phyloP scores from a whole-genome alignment of 257 asterid species.

The Solanum commersonii region DNA sequence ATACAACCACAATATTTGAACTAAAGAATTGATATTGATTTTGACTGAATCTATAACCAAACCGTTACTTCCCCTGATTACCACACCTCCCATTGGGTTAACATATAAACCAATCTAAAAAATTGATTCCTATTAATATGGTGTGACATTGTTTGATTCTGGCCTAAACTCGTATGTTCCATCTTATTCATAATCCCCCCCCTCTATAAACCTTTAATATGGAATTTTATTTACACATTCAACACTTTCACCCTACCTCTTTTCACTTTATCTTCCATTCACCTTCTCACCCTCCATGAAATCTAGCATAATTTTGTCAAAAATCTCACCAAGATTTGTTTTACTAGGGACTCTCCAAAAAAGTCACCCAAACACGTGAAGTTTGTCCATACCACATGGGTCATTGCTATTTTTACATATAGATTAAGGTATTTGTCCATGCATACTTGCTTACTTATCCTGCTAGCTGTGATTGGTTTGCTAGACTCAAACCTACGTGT shows the following conservation, averaged over 20 bases:
- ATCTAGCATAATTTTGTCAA: neutral
- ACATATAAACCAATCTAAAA: neutral
- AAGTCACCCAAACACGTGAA: conserved; percentile 47
- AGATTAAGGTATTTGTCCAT: neutral
- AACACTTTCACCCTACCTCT: neutral
- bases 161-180: neutral
- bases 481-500: conserved; percentile 31
- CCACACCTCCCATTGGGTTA: neutral
- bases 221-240: neutral
- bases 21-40: neutral
- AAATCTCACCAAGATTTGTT: neutral
- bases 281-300: neutral
- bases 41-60: neutral
- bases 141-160: neutral
- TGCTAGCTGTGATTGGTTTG: neutral
- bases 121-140: neutral
- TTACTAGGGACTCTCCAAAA: neutral
- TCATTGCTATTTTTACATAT: neutral
- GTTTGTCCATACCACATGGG: conserved; percentile 48
- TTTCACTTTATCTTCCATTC: neutral
- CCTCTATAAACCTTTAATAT: neutral
- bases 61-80: neutral
- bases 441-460: neutral
- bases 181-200: neutral
- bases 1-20: neutral